These are phyloP conservation scores for Monosporascus sp. DNA, from an alignment of 2,329 filamentous ascomycete genomes.

Conservation along the genomic window DNA sequence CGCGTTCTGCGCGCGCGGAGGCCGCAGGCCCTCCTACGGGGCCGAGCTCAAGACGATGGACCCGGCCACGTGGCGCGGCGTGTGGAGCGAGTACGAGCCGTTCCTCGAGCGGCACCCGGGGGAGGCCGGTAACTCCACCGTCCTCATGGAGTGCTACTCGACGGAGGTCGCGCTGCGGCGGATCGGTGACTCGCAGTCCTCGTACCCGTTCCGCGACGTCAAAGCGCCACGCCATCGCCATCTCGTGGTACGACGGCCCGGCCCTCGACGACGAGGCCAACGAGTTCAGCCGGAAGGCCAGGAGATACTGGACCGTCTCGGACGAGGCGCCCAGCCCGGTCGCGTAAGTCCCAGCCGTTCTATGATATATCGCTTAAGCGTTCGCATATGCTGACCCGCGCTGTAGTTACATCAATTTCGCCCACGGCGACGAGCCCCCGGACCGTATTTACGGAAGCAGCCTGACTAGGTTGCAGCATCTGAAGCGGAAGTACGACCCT, in stretches of 20 bases:
- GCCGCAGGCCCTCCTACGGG: slow-evolving; percentile 33
- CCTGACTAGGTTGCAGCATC: slow-evolving; percentile 15
- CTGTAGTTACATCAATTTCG: slow-evolving; percentile 28
- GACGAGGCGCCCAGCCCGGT: slow-evolving; percentile 12
- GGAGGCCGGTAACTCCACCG: slow-evolving; percentile 22
- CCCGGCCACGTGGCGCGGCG: slow-evolving; percentile 29
- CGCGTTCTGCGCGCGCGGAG: slow-evolving; percentile 29
- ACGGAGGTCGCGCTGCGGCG: slow-evolving; percentile 20
- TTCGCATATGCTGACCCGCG: background rate
- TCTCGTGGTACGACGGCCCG: slow-evolving; percentile 33
- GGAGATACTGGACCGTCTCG: slow-evolving; percentile 21
- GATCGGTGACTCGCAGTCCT: slow-evolving; percentile 13
- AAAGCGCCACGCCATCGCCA: slow-evolving; percentile 31
- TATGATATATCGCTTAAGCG: background rate
- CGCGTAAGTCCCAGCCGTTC: slow-evolving; percentile 9
- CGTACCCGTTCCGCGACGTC: slow-evolving; percentile 28
- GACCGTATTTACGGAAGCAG: slow-evolving; percentile 20
- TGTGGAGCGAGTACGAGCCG: slow-evolving; percentile 31
- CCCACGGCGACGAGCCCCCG: slow-evolving; percentile 25
- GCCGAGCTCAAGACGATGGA: slow-evolving; percentile 28
- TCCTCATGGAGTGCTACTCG: slow-evolving; percentile 33
- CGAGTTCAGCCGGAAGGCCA: slow-evolving; percentile 25
- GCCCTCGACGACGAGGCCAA: slow-evolving; percentile 28
- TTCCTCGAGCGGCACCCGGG: slow-evolving; percentile 27
- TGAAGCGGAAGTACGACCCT: slow-evolving; percentile 25